Conservation (phyloP, 768 basidiomycete species). For the Coprinellus aureogranulatus region DNA sequence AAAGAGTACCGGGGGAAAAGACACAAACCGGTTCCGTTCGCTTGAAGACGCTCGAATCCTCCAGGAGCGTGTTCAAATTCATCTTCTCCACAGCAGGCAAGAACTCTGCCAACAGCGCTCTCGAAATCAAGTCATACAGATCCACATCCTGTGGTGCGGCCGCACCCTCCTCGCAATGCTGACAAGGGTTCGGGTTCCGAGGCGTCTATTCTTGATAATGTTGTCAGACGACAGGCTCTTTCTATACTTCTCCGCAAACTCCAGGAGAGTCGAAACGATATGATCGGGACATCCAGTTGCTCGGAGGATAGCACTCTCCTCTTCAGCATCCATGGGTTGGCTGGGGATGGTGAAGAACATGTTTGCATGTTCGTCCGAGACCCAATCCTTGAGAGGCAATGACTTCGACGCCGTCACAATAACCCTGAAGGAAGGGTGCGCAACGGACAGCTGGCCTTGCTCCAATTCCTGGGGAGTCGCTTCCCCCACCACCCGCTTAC, state of each 20-base stretch:
- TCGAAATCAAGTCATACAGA: slow-evolving; percentile 44
- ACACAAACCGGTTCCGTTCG: slow-evolving; percentile 40
- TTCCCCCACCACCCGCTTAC: slow-evolving; percentile 54
- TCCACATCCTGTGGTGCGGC: slow-evolving; percentile 44
- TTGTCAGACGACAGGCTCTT: slow-evolving; percentile 52
- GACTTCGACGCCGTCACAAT: slow-evolving; percentile 65
- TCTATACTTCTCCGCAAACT: slow-evolving; percentile 59
- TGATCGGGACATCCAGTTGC: slow-evolving; percentile 47
- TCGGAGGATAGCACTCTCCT: slow-evolving; percentile 49
- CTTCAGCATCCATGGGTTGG: slow-evolving; percentile 54
- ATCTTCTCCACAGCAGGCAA: slow-evolving; percentile 57
- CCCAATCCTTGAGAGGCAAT: slow-evolving; percentile 65
- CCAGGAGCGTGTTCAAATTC: slow-evolving; percentile 50
- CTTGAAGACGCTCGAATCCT: slow-evolving; percentile 47
- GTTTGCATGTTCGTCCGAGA: slow-evolving; percentile 63
- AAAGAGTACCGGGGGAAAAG: background rate
- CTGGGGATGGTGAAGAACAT: slow-evolving; percentile 66
- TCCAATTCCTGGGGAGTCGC: slow-evolving; percentile 44
- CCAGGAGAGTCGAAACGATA: slow-evolving; percentile 40
- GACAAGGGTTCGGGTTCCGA: slow-evolving; percentile 60
- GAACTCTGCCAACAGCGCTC: slow-evolving; percentile 57
- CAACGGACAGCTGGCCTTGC: slow-evolving; percentile 43
- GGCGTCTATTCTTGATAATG: slow-evolving; percentile 58
- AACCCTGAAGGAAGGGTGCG: slow-evolving; percentile 59
- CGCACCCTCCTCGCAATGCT: slow-evolving; percentile 49